Base-by-base conservation (phyloP, 1,284 basidiomycete species). In the Leccinum glutinopallens region DNA sequence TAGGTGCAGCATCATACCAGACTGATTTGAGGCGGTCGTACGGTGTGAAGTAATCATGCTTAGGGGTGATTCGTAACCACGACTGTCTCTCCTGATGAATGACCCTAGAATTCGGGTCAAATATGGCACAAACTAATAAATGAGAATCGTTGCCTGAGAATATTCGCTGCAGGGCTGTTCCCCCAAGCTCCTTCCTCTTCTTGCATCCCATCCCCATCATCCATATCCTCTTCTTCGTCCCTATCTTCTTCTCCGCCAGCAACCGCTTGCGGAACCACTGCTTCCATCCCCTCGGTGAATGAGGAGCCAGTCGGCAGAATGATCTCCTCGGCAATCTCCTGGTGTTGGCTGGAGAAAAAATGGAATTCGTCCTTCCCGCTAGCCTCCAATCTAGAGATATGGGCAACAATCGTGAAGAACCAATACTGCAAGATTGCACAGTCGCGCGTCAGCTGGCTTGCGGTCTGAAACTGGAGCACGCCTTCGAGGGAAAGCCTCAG, bases 1-100 rank as follows among this genome's bases (percentile, higher is more conserved):
- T 60, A 9, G 51, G 64, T 2, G 22, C 56, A 51, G 17, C 6
- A 25, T 41, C n/a, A 17, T 56, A 41, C 58, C 64, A 65, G 1
- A 65, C 37, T 0, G 25, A 58, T 32, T 65, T 65, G 43, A 65
- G 51, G 22, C 35, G 61, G 4, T 63, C 43, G 10, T 57, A 65
- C 0, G 60, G 58, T 1, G 43, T 63, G 15, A 59, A 63, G n/a
- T 59, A 33, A 4, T 65, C 53, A 2, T 9, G 8, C 13, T 41
- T 59, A 2, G 59, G 53, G 0, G 4, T 59, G 6, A 33, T 7
- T 32, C 57, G 22, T 2, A 66, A n/a, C 65, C 63, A 66, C 2
- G 17, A 8, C 19, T 60, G 4, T 57, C 53, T 65, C 25, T 64
- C 62, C 2, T 13, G 19, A 19, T 61, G 49, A n/a, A 58, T 57